Conservation (phyloP, 331 rosid species). For the Malus hybrid region DNA sequence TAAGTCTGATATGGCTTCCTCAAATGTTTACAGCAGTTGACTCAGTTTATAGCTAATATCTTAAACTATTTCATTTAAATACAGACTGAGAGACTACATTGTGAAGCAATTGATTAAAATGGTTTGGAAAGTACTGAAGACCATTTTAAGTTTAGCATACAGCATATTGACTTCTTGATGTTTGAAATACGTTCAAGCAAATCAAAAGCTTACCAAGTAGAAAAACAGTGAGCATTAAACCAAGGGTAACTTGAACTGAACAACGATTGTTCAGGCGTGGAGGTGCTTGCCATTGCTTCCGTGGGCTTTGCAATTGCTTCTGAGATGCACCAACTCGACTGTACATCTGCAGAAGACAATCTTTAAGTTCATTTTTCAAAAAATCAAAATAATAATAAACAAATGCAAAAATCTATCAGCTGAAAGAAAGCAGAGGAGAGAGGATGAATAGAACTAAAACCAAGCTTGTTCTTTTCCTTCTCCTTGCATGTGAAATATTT, state of each 20-base stretch:
- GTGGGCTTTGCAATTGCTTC: constrained; percentile 50
- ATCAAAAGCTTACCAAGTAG: constrained; percentile 58
- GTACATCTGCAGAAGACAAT: constrained; percentile 34
- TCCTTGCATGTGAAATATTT: neutral
- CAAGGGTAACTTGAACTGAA: constrained; percentile 65
- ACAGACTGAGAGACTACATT: neutral
- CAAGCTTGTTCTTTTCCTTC: neutral
- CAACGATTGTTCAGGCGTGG: constrained; percentile 38
- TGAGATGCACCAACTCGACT: constrained; percentile 40
- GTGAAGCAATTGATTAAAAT: neutral
- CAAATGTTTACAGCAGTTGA: no score
- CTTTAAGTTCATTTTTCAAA: neutral
- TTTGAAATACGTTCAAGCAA: constrained; percentile 21
- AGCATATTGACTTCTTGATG: neutral
- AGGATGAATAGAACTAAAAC: neutral
- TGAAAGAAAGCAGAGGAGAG: neutral
- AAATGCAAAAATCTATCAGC: neutral
- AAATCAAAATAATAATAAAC: neutral
- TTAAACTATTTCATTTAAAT: neutral
- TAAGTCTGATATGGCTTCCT: neutral
- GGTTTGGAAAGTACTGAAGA: neutral
- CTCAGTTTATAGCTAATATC: neutral
- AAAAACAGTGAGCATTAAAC: constrained; percentile 66
- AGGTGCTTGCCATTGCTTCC: constrained; percentile 51
- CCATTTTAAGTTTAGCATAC: neutral